Conservation (phyloP, 345 rosid genomes). For the Clarkia xantiana region DNA sequence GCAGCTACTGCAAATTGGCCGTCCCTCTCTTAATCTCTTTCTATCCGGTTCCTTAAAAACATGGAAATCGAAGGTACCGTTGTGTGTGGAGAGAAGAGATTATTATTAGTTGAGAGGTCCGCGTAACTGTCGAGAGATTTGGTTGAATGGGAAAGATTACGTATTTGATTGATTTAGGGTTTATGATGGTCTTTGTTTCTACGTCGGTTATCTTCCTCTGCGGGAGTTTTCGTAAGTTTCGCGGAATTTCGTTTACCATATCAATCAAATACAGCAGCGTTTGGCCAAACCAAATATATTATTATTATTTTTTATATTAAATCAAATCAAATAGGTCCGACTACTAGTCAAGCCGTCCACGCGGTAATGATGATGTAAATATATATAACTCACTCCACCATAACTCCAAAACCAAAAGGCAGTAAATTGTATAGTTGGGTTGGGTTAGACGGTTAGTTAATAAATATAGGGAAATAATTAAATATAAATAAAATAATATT, state of each 20-base stretch:
- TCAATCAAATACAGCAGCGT: too few relatives aligned
- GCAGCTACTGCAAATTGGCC: conserved; percentile 23
- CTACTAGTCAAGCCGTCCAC: too few relatives aligned
- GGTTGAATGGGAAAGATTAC: conserved; percentile 16
- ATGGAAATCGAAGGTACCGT: conserved; percentile 36
- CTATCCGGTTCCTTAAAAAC: conserved; percentile 45
- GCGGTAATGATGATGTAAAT: too few relatives aligned
- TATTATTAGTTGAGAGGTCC: neutral
- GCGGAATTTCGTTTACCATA: conserved; percentile 10
- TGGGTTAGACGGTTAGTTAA: too few relatives aligned
- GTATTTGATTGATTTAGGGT: conserved; percentile 3
- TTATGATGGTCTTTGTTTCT: neutral
- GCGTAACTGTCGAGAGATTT: neutral
- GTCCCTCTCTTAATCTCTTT: neutral
- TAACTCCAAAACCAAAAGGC: too few relatives aligned
- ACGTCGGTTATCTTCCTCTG: neutral
- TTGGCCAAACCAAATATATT: too few relatives aligned
- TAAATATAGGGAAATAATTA: too few relatives aligned
- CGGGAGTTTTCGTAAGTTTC: neutral
- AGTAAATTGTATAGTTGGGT: too few relatives aligned
- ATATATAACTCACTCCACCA: too few relatives aligned
- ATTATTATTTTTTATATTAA: too few relatives aligned
- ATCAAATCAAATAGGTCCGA: too few relatives aligned
- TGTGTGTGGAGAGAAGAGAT: conserved; percentile 6
- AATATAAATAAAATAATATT: too few relatives aligned